Base-by-base conservation (phyloP, 2,329 filamentous ascomycete genomes). In the Hymenoscyphus repandus region DNA sequence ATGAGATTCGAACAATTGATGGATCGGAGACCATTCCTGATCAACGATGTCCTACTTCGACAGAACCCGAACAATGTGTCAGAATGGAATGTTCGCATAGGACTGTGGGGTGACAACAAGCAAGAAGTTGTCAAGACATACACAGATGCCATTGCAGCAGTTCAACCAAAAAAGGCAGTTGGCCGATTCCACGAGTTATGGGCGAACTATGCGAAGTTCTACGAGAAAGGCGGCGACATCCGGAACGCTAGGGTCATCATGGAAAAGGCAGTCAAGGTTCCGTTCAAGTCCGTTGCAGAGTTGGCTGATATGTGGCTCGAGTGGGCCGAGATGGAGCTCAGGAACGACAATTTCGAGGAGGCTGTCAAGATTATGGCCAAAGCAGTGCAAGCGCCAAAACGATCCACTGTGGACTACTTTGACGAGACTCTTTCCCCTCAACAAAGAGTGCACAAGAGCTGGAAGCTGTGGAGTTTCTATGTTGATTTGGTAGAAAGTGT, bases 391-490 rank as follows among this genome's bases (percentile, higher is more conserved):
- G 89, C 93, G n/a, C 91, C 93, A 0, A 97, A 97, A 70, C 78
- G 90, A 58, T 96, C 92, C n/a, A 95, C 84, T 2, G 90, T 99
- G n/a, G 93, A 99, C 72, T 99, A 97, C 67, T 99, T 97, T 64
- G 93, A 99, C 67, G 95, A 99, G 67, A 90, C 82, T 0, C 74
- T 99, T 6, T 90, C 90, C 1, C 92, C 93, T 3, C 93, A 99
- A 67, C 93, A 97, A 72, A 82, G 95, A 56, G 88, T 99, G 2
- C 93, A 99, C 73, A 99, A 99, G 76, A 96, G 90, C 66, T 99
- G 93, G 93, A 99, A 97, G 69, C 73, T 99, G 10, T 99, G 93
- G 93, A 96, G 90, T 70, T 99, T 99, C 74, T 99, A 99, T 63
- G 91, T 99, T 37, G 93, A 99, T 67, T 80, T 99, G 1, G 91